Evolutionary conservation across 2,329 filamentous ascomycete species (phyloP).

Genomic region (Phialophora tarda): DNA sequence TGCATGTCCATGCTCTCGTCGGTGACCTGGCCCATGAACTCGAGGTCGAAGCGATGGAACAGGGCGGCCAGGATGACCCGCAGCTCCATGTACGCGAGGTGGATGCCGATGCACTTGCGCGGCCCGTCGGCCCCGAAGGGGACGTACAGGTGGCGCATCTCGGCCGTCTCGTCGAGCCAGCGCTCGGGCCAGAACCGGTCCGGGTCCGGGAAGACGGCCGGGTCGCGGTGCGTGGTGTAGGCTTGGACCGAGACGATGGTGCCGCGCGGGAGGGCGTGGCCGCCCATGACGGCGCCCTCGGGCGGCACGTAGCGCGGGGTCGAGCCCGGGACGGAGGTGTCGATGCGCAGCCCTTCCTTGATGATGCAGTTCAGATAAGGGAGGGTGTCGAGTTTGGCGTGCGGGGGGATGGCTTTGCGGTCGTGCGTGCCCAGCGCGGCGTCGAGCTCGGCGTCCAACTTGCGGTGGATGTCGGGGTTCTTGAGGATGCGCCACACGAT

Average conservation of each 20-base stretch:
- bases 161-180: conserved; percentile 19
- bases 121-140: conserved; percentile 21
- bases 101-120: conserved; percentile 21
- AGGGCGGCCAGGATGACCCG: conserved; percentile 16
- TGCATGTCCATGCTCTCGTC: conserved; percentile 25
- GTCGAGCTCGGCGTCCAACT: conserved; percentile 10
- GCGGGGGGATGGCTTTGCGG: background rate
- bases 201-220: conserved; percentile 16
- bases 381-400: conserved; percentile 14
- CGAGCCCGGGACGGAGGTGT: conserved; percentile 20
- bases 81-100: conserved; percentile 22
- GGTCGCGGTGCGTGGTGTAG: conserved; percentile 17
- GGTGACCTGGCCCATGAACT: conserved; percentile 2
- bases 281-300: background rate
- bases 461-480: conserved; percentile 4
- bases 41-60: conserved; percentile 20
- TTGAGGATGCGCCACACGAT: conserved; percentile 24
- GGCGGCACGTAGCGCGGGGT: conserved; percentile 22
- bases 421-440: background rate
- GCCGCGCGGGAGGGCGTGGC: background rate
- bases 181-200: conserved; percentile 19
- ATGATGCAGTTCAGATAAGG: conserved; percentile 20
- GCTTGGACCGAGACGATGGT: conserved; percentile 23
- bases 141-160: conserved; percentile 21
- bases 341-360: conserved; percentile 18